Conservation (phyloP, 305 asterid species). For the Rubia occidens region DNA sequence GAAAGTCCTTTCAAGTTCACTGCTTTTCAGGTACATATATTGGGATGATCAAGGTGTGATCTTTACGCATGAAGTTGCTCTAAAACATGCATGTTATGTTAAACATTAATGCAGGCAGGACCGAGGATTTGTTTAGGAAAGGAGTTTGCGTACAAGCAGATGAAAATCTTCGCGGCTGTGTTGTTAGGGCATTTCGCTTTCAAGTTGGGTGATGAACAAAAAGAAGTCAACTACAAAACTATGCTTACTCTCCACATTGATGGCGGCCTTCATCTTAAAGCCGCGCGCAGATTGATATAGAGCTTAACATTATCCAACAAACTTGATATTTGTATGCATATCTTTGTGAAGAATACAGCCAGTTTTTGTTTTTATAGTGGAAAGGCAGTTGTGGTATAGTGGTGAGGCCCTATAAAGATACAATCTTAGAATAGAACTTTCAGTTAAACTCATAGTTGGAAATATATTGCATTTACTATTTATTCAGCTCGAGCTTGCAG, state of each 20-base stretch:
- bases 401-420: too few relatives aligned
- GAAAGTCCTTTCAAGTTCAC: conserved; percentile 27
- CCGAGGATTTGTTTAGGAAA: conserved; percentile 67
- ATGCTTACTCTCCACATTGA: conserved; percentile 61
- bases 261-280: conserved; percentile 49
- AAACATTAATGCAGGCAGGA: conserved; percentile 44
- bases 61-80: not conserved
- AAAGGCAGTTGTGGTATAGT: too few relatives aligned
- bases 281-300: too few relatives aligned
- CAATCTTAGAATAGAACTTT: too few relatives aligned
- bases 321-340: too few relatives aligned
- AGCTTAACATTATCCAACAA: too few relatives aligned
- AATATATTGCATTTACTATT: too few relatives aligned
- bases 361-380: too few relatives aligned
- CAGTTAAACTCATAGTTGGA: too few relatives aligned
- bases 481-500: too few relatives aligned
- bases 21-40: conserved; percentile 34
- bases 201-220: conserved; percentile 38
- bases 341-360: too few relatives aligned
- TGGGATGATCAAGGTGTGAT: not conserved
- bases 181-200: conserved; percentile 41
- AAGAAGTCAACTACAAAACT: conserved; percentile 38
- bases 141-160: conserved; percentile 74
- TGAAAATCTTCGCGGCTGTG: conserved; percentile 61
- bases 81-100: not conserved